These are phyloP conservation scores for Colletotrichum paranaense DNA, from an alignment of 2,329 filamentous ascomycete genomes.

Conservation along the genomic window DNA sequence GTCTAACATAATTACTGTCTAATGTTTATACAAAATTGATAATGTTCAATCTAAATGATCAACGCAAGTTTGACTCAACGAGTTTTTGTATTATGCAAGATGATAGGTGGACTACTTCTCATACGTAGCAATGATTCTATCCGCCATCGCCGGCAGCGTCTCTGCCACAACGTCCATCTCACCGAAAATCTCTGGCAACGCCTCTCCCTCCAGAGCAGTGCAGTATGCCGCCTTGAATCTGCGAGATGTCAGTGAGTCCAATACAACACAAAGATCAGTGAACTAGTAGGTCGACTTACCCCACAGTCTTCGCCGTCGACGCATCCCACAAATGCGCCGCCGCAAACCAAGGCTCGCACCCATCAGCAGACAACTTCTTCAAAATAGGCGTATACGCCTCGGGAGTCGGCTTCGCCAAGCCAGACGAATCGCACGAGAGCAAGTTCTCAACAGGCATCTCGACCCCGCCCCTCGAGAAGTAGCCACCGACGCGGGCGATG, in stretches of 20 bases:
- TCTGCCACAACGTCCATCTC: conserved; percentile 63
- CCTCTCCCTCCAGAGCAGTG: conserved; percentile 40
- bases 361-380: conserved; percentile 49
- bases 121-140: conserved; percentile 46
- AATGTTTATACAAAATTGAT: not conserved
- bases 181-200: conserved; percentile 50
- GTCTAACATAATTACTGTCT: not conserved
- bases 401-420: conserved; percentile 62
- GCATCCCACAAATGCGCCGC: conserved; percentile 72
- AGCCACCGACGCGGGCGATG: conserved; percentile 58
- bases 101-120: not conserved
- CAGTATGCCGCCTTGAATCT: conserved; percentile 65
- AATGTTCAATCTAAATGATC: not conserved
- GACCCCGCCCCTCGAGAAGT: conserved; percentile 59
- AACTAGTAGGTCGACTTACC: conserved; percentile 41
- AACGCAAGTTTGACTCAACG: not conserved
- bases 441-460: conserved; percentile 63
- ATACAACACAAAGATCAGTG: not conserved
- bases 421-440: conserved; percentile 59
- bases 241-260: not conserved
- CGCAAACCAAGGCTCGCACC: conserved; percentile 63
- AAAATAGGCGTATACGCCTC: conserved; percentile 57
- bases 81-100: not conserved
- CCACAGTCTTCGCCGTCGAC: conserved; percentile 59
- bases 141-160: conserved; percentile 59